Base-by-base conservation (phyloP, 192 early-diverging fungal genomes). In the Coemansia umbellata region DNA sequence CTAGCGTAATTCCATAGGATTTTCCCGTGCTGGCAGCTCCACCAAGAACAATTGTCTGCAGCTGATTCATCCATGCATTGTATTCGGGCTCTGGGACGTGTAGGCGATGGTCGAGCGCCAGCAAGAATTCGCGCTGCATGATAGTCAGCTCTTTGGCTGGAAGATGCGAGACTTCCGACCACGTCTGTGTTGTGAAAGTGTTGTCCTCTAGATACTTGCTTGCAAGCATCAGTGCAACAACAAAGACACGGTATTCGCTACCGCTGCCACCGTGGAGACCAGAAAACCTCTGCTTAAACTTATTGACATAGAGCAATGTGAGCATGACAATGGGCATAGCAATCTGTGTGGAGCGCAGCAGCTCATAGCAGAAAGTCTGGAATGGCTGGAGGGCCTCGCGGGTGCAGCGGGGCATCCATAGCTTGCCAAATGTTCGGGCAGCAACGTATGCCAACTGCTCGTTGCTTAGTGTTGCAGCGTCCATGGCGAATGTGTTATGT, bases 151-250 rank as follows among this genome's bases (percentile, higher is more conserved):
- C 89, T 42, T 74, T 56, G 28, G 90, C 78, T 7, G 84, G 87
- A 55, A 95, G 86, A 37, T 82, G 78, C 30, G 87, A 89, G 15
- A 95, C 89, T 50, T 91, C 82, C 14, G 86, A 83, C 93, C 93
- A 95, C 1, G 92, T 91, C 67, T 86, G 82, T 63, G 90, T 92
- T 10, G 93, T 85, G 56, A 89, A 95, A 39, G 90, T 93, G 65
- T 93, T 92, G 69, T 95, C 93, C 58, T 91, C 84, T 22, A 92
- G 74, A 56, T 83, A 85, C 58, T 94, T 94, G 77, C 88, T 92
- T 45, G 89, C 85, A 4, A 91, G 78, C 78, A 91, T 89, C 28
- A 94, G 76, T 28, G 90, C 84, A n/a, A 87, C 87, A 7, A 89
- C 86, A 60, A 94, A 88, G 35, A 93, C 60, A 14, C 91, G 73